phyloP scores from a whole-genome alignment of 2,329 filamentous ascomycete genomes.

The Trichoderma atrobrunneum region DNA sequence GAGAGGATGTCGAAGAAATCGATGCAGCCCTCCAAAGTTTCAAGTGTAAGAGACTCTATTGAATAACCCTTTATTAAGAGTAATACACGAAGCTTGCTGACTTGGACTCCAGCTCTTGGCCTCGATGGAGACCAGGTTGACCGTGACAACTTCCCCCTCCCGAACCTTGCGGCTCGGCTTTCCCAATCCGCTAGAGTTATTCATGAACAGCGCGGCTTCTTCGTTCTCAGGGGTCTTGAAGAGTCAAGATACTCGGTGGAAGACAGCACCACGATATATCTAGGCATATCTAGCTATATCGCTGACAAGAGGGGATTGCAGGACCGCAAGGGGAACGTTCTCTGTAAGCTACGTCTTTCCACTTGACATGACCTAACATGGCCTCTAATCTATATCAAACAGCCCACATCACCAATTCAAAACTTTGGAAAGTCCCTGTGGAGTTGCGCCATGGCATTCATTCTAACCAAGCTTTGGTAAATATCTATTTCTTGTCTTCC shows the following conservation, averaged over 20 bases:
- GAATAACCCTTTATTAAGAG: conserved; percentile 17
- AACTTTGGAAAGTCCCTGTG: conserved; percentile 43
- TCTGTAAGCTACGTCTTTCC: conserved; percentile 38
- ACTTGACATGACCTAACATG: neutral
- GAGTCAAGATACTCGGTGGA: conserved; percentile 46
- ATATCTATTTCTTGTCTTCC: conserved; percentile 10
- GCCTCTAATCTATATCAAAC: neutral
- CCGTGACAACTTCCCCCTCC: conserved; percentile 41
- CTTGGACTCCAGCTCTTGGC: conserved; percentile 26
- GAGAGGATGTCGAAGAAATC: conserved; percentile 26
- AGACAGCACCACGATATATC: conserved; percentile 54
- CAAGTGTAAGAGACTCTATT: conserved; percentile 21
- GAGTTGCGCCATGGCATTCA: conserved; percentile 49
- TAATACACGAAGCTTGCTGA: conserved; percentile 28
- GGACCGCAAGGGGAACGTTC: conserved; percentile 45
- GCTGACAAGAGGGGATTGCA: conserved; percentile 53
- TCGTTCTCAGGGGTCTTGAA: conserved; percentile 53
- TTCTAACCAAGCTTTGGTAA: conserved; percentile 44
- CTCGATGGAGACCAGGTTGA: conserved; percentile 39
- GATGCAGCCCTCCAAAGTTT: conserved; percentile 27
- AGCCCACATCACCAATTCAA: conserved; percentile 50
- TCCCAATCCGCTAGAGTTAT: conserved; percentile 34
- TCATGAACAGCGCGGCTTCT: conserved; percentile 48
- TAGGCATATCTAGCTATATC: conserved; percentile 56
- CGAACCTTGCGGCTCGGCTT: conserved; percentile 36